Evolutionary conservation across 345 rosid genomes (phyloP).

Genomic region (Dipteronia sinensis): DNA sequence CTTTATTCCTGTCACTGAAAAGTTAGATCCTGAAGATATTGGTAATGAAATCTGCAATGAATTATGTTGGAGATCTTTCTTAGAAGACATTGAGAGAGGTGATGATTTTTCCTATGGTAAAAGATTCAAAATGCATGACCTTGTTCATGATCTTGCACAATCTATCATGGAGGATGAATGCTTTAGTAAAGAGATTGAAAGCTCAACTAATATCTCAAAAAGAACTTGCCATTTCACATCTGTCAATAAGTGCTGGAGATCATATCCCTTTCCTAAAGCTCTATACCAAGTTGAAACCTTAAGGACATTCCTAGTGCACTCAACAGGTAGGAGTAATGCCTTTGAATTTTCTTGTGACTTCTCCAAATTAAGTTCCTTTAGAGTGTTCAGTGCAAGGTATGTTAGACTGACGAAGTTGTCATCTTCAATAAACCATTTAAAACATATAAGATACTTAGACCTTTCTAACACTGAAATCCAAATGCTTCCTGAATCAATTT

Average conservation of each 20-base stretch:
- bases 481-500: slow-evolving; percentile 1
- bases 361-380: background rate
- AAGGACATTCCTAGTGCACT: background rate
- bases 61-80: no score
- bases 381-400: fast-evolving
- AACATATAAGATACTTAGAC: slow-evolving; percentile 12
- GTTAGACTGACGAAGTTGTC: background rate
- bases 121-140: no score
- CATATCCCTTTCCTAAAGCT: background rate
- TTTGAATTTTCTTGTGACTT: background rate
- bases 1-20: no score
- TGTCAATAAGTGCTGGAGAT: background rate
- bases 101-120: no score
- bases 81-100: no score
- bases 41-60: no score
- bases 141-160: no score
- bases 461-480: background rate
- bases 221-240: background rate
- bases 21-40: no score
- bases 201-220: background rate
- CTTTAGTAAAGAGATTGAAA: background rate
- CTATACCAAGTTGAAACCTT: background rate
- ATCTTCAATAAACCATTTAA: background rate
- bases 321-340: background rate
- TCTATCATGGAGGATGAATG: slow-evolving; percentile 16